These are phyloP conservation scores for Diaporthe sp. DNA, from an alignment of 2,329 filamentous ascomycete species.

Conservation along the genomic window DNA sequence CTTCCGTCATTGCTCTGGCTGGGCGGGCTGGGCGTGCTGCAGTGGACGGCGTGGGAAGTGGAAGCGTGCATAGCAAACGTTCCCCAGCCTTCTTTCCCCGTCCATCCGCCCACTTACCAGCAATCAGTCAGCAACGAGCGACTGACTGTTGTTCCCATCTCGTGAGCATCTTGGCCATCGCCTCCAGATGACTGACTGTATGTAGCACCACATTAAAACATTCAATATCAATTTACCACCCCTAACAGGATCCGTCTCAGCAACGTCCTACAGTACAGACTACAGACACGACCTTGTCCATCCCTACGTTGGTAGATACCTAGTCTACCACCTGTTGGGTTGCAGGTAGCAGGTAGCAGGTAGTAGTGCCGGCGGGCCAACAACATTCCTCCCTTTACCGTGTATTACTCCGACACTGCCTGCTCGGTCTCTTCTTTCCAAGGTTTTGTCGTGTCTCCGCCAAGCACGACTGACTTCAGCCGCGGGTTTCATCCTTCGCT, in stretches of 20 bases:
- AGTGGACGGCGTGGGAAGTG: neutral
- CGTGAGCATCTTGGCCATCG: neutral
- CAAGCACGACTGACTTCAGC: conserved; percentile 32
- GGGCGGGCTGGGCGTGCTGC: neutral
- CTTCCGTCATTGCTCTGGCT: conserved; percentile 21
- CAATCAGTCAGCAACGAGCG: conserved; percentile 3
- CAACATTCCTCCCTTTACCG: neutral
- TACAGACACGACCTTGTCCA: neutral
- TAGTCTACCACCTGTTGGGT: neutral
- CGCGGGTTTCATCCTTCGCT: conserved; percentile 37
- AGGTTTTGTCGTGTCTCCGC: conserved; percentile 31
- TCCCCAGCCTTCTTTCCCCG: conserved; percentile 40
- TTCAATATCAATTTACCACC: neutral
- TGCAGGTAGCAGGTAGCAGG: too few species aligned
- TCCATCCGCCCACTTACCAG: conserved; percentile 3
- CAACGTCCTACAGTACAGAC: neutral
- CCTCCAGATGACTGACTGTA: neutral
- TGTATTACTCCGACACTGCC: conserved; percentile 3
- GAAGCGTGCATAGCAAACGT: conserved; percentile 6
- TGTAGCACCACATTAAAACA: neutral
- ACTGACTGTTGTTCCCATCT: neutral
- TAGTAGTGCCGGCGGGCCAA: conserved; percentile 1
- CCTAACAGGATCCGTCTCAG: neutral
- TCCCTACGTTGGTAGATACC: neutral
- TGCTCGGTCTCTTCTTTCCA: conserved; percentile 1